Evolutionary conservation across 805 yeast genomes (phyloP).

Genomic region (Wickerhamiella sergipiensis): DNA sequence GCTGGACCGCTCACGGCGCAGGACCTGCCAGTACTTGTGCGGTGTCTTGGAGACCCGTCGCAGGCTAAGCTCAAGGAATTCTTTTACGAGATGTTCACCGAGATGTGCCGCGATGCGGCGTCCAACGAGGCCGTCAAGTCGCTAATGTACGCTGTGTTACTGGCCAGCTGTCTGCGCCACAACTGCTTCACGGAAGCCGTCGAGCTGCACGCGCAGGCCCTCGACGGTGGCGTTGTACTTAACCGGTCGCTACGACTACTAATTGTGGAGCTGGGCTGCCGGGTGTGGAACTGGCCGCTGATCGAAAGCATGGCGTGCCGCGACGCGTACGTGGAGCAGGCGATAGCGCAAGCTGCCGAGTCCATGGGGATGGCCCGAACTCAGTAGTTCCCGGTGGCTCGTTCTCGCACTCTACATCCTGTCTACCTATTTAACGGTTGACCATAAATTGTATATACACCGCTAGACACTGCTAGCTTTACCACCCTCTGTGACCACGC

Average conservation of each 20-base stretch:
- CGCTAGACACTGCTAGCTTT: no score
- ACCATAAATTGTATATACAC: no score
- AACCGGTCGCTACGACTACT: not conserved
- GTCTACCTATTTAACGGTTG: no score
- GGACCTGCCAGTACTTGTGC: constrained; percentile 16
- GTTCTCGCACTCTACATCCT: no score
- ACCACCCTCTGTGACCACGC: no score
- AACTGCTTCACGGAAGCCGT: not conserved
- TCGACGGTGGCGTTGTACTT: not conserved
- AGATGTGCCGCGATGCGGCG: constrained; percentile 7
- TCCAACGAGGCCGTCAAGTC: constrained; percentile 12
- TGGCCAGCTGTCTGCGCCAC: constrained; percentile 5
- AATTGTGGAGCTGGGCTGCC: not conserved
- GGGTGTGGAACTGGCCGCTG: not conserved
- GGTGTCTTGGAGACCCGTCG: constrained; percentile 7
- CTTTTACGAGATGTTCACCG: constrained; percentile 8
- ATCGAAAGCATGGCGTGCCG: not conserved
- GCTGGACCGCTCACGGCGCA: constrained; percentile 10
- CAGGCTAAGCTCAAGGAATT: not conserved
- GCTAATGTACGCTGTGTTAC: constrained; percentile 16
- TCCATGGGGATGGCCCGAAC: not conserved
- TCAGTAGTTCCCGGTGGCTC: no score
- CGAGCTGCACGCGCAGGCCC: not conserved
- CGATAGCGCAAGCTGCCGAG: not conserved
- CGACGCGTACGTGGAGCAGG: not conserved